Conservation (phyloP, 2,329 filamentous ascomycete species). For the Didymella arachidicola region DNA sequence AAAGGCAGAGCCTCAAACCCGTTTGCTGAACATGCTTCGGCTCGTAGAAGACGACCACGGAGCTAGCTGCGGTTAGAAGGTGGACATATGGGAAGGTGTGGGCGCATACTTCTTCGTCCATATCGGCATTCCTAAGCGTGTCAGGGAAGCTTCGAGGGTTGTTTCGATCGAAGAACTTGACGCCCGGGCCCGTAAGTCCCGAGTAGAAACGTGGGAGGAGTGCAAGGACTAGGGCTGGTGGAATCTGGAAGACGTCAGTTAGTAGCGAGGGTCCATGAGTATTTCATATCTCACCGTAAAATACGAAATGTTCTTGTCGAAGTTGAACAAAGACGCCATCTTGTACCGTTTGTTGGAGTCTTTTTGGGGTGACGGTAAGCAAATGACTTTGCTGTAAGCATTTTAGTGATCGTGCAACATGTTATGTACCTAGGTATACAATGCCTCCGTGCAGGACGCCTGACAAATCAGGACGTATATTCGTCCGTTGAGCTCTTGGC, state of each 20-base stretch:
- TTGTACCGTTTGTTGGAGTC: not conserved
- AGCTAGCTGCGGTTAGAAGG: not conserved
- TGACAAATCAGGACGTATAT: not conserved
- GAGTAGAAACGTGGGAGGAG: constrained; percentile 5
- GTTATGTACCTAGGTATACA: not conserved
- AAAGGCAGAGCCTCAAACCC: constrained; percentile 10
- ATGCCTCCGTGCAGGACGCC: not conserved
- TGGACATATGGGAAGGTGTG: not conserved
- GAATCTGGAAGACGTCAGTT: not conserved
- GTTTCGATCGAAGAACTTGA: constrained; percentile 9
- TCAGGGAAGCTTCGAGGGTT: constrained; percentile 5
- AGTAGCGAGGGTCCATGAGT: no score
- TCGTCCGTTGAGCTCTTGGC: not conserved
- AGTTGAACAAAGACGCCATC: not conserved
- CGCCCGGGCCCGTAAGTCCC: constrained; percentile 3
- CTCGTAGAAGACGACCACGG: constrained; percentile 3
- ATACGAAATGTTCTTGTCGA: constrained; percentile 7
- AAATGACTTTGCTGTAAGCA: not conserved
- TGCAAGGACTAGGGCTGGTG: not conserved
- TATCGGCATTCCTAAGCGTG: not conserved
- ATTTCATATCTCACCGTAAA: not conserved
- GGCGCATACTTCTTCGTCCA: constrained; percentile 7
- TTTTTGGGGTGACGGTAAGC: no score
- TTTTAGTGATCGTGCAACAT: not conserved
- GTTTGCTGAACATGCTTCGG: constrained; percentile 6